Evolutionary conservation across 75 land plant species (phyloP).

Genomic region (Chamaecyparis obtusa): DNA sequence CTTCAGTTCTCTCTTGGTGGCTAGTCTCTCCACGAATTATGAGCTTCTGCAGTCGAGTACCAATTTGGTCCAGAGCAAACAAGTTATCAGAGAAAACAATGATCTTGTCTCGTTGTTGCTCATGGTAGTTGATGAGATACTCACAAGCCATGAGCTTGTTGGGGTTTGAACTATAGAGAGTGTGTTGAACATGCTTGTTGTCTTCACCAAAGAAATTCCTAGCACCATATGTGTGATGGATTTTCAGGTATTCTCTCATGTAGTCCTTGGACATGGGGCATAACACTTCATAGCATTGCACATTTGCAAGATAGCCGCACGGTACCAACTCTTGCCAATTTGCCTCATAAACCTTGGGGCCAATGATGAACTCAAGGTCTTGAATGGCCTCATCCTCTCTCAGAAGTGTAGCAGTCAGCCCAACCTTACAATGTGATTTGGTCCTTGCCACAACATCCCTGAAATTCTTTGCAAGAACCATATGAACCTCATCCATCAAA

Average conservation of each 20-base stretch:
- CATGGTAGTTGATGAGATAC: constrained; percentile 23
- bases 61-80: constrained; percentile 12
- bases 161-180: constrained; percentile 16
- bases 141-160: constrained; percentile 30
- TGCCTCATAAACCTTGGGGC: constrained; percentile 14
- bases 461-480: constrained; percentile 25
- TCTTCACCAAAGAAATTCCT: neutral
- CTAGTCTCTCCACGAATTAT: constrained; percentile 16
- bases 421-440: constrained; percentile 24
- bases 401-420: constrained; percentile 27
- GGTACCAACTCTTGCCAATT: constrained; percentile 16
- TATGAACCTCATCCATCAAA: constrained; percentile 32
- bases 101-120: constrained; percentile 16
- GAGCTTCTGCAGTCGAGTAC: constrained; percentile 4
- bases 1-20: constrained; percentile 15
- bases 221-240: neutral
- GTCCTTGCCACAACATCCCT: constrained; percentile 20
- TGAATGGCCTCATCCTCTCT: constrained; percentile 21
- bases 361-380: constrained; percentile 20
- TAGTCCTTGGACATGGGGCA: constrained; percentile 29
- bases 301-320: constrained; percentile 15
- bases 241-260: constrained; percentile 16
- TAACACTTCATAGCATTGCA: constrained; percentile 16
- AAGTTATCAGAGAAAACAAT: constrained; percentile 27
- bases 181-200: constrained; percentile 13